Base-by-base conservation (phyloP, 1,139 yeast genomes). In the Candida anutae region DNA sequence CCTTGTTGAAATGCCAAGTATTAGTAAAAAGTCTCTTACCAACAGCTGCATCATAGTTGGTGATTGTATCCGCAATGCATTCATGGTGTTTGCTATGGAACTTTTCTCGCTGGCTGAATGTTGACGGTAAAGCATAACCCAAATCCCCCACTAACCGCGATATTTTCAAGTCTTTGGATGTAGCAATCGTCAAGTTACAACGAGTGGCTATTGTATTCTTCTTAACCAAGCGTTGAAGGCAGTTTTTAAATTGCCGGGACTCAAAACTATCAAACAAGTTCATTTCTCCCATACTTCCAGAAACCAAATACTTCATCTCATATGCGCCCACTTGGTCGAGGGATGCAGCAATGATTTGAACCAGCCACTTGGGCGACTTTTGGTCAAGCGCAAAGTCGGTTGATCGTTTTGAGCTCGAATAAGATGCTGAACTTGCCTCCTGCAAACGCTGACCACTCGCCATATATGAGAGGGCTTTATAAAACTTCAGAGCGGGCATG, bases 271-370 rank as follows among this genome's bases (percentile, higher is more conserved):
- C 62, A 25, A 40, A 39, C 21, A 58, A 31, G 20, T 40, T 39
- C 3, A 61, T 37, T 8, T 35, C 30, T 1, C 70, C 69, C 39
- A 52, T 44, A 3, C 66, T 53, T 9, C 41, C 44, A 30, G 36
- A 40, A 4, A 50, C 42, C 32, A 63, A 40, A 0, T 51, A 32
- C 28, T 50, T 56, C 66, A 62, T 58, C 33, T 63, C 70, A 34
- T 56, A 58, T 8, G 58, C 37, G 1, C 70, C 70, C 2, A 52
- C 58, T 37, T 63, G 70, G 28, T 63, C 68, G 15, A 57, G 42
- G 0, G 66, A 58, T 1, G 62, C 67, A 2, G 55, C 36, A 37
- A 50, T 58, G 5, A 62, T 24, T 30, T 58, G 51, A 13, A 51
- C 39, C 1, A 52, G 32, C 58, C 65, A 62, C 13, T 40, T 43